phyloP scores from a whole-genome alignment of 768 basidiomycete genomes.

The Boletus rufocinnamomeus region DNA sequence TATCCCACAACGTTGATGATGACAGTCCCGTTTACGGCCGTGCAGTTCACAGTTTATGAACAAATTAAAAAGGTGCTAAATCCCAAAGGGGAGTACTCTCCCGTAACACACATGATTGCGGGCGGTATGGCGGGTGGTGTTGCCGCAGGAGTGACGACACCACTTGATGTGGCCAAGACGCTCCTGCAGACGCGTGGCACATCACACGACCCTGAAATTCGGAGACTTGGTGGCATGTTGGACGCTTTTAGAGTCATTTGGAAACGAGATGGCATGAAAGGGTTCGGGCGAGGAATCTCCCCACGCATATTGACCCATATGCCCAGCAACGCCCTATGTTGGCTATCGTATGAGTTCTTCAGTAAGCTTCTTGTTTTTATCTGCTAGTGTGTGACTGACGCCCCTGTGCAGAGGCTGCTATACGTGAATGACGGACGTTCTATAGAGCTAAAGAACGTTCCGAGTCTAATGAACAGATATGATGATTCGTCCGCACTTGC shows the following conservation, averaged over 20 bases:
- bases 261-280: slow-evolving; percentile 79
- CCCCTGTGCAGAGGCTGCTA: slow-evolving; percentile 56
- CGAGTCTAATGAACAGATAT: slow-evolving; percentile 10
- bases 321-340: slow-evolving; percentile 96
- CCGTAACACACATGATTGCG: slow-evolving; percentile 87
- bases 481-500: slow-evolving; percentile 2
- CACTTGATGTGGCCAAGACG: slow-evolving; percentile 97
- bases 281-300: slow-evolving; percentile 84
- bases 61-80: slow-evolving; percentile 86
- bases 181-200: slow-evolving; percentile 93
- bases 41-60: slow-evolving; percentile 97
- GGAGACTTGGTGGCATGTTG: slow-evolving; percentile 77
- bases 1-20: slow-evolving; percentile 98
- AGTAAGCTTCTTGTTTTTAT: slow-evolving; percentile 57
- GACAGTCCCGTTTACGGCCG: slow-evolving; percentile 97
- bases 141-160: slow-evolving; percentile 94
- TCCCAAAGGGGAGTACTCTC: slow-evolving; percentile 85
- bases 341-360: slow-evolving; percentile 98
- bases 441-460: slow-evolving; percentile 20
- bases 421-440: slow-evolving; percentile 44
- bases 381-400: slow-evolving; percentile 9
- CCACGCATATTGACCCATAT: slow-evolving; percentile 93
- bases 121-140: slow-evolving; percentile 93
- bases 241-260: slow-evolving; percentile 91
- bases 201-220: slow-evolving; percentile 82